Base-by-base conservation (phyloP, 495 filamentous ascomycete species). In the Xylaria nigripes region DNA sequence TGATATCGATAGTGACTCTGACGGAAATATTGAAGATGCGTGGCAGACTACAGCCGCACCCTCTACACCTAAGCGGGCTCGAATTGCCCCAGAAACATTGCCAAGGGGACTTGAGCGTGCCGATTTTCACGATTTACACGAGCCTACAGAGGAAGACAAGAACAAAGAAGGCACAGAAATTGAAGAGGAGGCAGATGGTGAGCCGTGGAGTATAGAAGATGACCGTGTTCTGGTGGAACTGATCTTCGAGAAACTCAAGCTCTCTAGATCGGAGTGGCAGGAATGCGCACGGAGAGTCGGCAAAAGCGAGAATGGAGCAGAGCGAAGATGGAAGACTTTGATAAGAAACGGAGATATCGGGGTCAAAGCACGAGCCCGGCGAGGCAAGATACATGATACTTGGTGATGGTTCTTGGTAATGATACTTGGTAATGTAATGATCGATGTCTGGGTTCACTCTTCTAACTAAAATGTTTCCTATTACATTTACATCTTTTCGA, bases 251-350 rank as follows among this genome's bases (percentile, higher is more conserved):
- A 90, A 89, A 63, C 77, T 90, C 46, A 80, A 80, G 56, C 80
- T 90, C 22, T 81, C 80, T 40, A 83, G 82, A 66, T 78, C 74
- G 49, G 85, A 90, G 52, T 90, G 86, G 87, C 83, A 88, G 44
- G 86, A 90, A 53, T 90, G 86, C 70, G 86, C 86, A 50, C 73
- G 79, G 42, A 79, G 72, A 57, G 73, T 90, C 51, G 80, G 81
- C 19, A 85, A 81, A 63, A 82, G 86, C 61, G 69, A 81, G n/a
- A 72, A 74, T 18, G 85, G 81, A 55, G 70, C 88, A n/a, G 83
- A 84, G 21, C 72, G 74, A 48, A 69, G 87, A 62, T 90, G 85
- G 86, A 82, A 82, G 68, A 77, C 80, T 47, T 71, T 81, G 50
- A 75, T 87, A 62, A 65, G 82, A 8, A 76, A 74, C 19, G 80